Conservation (phyloP, 768 basidiomycete genomes). For the Amanita molliuscula region DNA sequence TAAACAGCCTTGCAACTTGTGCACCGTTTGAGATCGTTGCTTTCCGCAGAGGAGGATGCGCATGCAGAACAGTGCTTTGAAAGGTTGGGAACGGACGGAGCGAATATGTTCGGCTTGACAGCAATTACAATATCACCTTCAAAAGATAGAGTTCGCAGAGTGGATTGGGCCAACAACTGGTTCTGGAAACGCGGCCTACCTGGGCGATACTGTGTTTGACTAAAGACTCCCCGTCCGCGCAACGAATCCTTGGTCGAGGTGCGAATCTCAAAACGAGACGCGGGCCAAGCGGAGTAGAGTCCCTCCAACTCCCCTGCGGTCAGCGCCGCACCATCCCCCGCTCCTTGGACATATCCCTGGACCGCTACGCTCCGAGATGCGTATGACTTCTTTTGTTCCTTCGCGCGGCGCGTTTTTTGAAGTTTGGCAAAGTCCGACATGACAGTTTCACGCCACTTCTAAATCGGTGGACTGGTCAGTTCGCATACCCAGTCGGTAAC, state of each 20-base stretch:
- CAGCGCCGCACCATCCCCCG: not conserved
- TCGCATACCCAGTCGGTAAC: too few relatives aligned
- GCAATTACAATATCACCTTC: slow-evolving; percentile 54
- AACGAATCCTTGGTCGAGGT: not conserved
- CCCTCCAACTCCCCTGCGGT: not conserved
- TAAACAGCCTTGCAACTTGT: slow-evolving; percentile 55
- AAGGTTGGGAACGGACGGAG: slow-evolving; percentile 55
- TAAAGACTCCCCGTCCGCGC: slow-evolving; percentile 4
- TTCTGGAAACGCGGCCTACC: not conserved
- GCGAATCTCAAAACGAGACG: not conserved
- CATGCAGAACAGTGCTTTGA: slow-evolving; percentile 64
- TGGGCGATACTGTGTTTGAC: slow-evolving; percentile 1
- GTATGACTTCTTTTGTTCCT: slow-evolving; percentile 21
- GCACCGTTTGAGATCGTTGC: slow-evolving; percentile 50
- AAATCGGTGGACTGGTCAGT: too few relatives aligned
- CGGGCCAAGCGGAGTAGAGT: not conserved
- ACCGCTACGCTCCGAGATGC: slow-evolving; percentile 11
- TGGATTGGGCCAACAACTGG: not conserved
- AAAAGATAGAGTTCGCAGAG: slow-evolving; percentile 7
- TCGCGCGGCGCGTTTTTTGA: slow-evolving; percentile 17
- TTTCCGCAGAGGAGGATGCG: slow-evolving; percentile 23
- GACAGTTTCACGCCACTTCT: too few relatives aligned
- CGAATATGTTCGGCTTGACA: slow-evolving; percentile 47
- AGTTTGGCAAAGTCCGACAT: slow-evolving; percentile 29
- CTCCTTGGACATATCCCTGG: slow-evolving; percentile 7